Base-by-base conservation (phyloP, 805 yeast species). In the Nakazawaea ernobii region DNA sequence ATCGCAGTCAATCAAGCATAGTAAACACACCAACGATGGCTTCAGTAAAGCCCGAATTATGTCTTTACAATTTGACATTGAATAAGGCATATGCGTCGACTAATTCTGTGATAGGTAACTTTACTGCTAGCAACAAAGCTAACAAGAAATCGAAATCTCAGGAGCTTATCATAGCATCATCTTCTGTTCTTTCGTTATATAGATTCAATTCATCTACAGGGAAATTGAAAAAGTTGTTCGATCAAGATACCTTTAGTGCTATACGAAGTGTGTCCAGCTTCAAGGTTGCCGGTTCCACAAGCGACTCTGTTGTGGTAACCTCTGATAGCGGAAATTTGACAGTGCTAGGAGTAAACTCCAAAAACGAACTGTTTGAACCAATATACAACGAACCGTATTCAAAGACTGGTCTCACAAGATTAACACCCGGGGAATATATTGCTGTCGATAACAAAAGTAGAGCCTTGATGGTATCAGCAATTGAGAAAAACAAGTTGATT, bases 251-350 rank as follows among this genome's bases (percentile, higher is more conserved):
- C 0, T 84, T 84, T 62, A 83, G 85, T 2, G 70, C 76, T 6
- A 67, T 91, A 3, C 70, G 89, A 40, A 52, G 68, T 3, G 64
- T 87, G 9, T 68, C 67, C 6, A 68, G 75, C 24, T 64, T 88
- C 46, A 73, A 79, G 17, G 60, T 75, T 9, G 69, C 77, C 0
- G 88, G 85, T 0, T 59, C 79, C 0, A 60, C 69, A 0, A 70
- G 67, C 46, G 94, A 88, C 53, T 67, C 68, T 27, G 51, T 91
- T n/a, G 74, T 83, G 6, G 59, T 88, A 2, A 77, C 92, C 0
- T 80, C 94, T 0, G 97, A 91, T 58, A 76, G 95, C 1, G 97
- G 97, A 0, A 79, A 79, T 49, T 52, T 90, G 17, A 67, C 79
- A 0, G 59, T 86, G 0, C 62, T 81, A 9, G 75, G 79, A 46